Evolutionary conservation across 805 yeast species (phyloP).

Genomic region (Maudiozyma turicensis): DNA sequence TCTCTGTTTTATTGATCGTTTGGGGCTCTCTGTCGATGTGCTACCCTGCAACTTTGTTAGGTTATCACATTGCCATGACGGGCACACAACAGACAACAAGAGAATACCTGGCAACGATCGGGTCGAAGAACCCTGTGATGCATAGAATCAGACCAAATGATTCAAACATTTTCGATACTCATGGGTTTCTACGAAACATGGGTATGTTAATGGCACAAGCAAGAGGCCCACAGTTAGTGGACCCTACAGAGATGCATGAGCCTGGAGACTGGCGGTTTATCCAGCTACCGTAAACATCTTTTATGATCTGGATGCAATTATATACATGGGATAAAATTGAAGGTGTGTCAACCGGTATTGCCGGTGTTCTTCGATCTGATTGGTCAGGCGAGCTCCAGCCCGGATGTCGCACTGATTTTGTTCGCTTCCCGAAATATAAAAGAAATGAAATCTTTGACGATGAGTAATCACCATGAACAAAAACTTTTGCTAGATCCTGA

Average conservation of each 20-base stretch:
- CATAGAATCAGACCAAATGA: slow-evolving; percentile 15
- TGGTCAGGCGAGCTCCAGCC: background rate
- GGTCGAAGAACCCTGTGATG: slow-evolving; percentile 28
- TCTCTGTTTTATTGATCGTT: slow-evolving; percentile 44
- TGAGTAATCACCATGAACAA: too few relatives aligned
- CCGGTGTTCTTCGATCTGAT: slow-evolving; percentile 5
- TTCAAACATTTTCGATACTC: slow-evolving; percentile 32
- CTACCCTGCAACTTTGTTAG: slow-evolving; percentile 47
- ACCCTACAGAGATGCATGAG: slow-evolving; percentile 23
- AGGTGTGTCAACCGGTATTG: background rate
- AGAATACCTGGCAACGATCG: slow-evolving; percentile 49
- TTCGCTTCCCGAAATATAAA: too few relatives aligned
- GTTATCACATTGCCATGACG: slow-evolving; percentile 46
- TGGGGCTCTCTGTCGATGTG: slow-evolving; percentile 36
- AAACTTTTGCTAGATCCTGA: too few relatives aligned
- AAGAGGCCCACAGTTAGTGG: slow-evolving; percentile 31
- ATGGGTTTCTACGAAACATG: slow-evolving; percentile 26
- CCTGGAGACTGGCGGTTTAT: slow-evolving; percentile 34
- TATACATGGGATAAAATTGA: background rate
- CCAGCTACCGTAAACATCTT: background rate
- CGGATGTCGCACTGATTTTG: too few relatives aligned
- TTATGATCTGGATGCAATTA: too few relatives aligned
- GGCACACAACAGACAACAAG: slow-evolving; percentile 58
- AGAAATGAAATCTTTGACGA: too few relatives aligned
- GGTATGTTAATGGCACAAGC: slow-evolving; percentile 29